phyloP scores from a whole-genome alignment of 768 basidiomycete species.

The Termitomyces sp. region DNA sequence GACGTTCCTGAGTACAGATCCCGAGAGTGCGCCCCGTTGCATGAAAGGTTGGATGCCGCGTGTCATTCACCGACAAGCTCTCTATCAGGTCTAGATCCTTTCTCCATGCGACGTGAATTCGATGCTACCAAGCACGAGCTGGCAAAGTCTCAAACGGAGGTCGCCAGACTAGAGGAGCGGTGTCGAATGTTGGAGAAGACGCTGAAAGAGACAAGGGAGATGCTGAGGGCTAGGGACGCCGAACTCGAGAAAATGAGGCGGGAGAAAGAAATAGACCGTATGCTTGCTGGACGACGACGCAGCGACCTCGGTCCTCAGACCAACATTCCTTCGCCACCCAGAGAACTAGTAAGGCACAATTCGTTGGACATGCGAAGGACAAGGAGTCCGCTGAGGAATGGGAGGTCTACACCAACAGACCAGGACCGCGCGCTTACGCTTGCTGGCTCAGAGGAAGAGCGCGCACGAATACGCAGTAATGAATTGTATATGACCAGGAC shows the following conservation, averaged over 20 bases:
- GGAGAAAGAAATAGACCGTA: conserved; percentile 34
- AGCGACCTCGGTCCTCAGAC: conserved; percentile 28
- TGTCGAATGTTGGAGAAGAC: conserved; percentile 62
- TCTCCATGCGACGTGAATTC: conserved; percentile 54
- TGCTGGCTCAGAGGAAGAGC: conserved; percentile 45
- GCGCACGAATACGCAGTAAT: conserved; percentile 53
- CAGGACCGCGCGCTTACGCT: conserved; percentile 17
- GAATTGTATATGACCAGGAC: conserved; percentile 74
- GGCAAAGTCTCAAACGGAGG: conserved; percentile 51
- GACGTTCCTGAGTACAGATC: conserved; percentile 40
- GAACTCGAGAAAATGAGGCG: conserved; percentile 57
- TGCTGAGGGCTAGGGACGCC: conserved; percentile 53
- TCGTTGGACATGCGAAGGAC: conserved; percentile 33
- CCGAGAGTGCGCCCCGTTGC: conserved; percentile 44
- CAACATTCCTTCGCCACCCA: conserved; percentile 13
- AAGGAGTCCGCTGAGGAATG: conserved; percentile 20
- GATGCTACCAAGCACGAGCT: conserved; percentile 57
- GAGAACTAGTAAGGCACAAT: conserved; percentile 21
- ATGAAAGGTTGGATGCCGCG: conserved; percentile 48
- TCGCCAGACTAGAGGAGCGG: conserved; percentile 57
- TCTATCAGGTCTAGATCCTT: conserved; percentile 37
- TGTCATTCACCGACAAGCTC: conserved; percentile 43
- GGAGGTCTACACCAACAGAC: conserved; percentile 17
- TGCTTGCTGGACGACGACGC: conserved; percentile 29
- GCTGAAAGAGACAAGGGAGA: conserved; percentile 62